Conservation (phyloP, 1,284 basidiomycete genomes). For the Erythrobasidium hasegawianum region DNA sequence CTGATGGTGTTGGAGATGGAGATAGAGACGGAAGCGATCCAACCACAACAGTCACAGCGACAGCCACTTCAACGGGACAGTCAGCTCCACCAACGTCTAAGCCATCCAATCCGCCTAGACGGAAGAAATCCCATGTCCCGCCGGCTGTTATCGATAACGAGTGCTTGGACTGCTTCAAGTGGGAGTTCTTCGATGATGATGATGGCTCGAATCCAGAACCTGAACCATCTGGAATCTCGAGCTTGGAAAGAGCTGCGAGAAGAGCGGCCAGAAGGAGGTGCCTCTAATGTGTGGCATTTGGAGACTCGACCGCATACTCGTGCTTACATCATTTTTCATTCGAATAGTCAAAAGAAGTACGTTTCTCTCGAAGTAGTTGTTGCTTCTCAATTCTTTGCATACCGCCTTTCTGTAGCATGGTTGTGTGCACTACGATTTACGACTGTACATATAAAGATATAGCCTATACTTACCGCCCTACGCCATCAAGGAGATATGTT, state of each 20-base stretch:
- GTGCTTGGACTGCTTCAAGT: conserved; percentile 44
- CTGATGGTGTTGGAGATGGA: conserved; percentile 37
- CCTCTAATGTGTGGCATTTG: too few relatives aligned
- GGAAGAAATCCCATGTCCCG: conserved; percentile 38
- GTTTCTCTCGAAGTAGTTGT: too few relatives aligned
- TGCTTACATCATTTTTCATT: too few relatives aligned
- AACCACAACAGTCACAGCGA: not conserved
- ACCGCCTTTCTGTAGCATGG: not conserved
- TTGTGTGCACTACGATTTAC: too few relatives aligned
- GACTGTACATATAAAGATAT: too few relatives aligned
- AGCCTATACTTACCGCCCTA: too few relatives aligned
- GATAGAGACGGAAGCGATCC: too few relatives aligned
- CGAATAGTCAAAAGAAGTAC: too few relatives aligned
- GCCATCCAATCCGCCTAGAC: not conserved
- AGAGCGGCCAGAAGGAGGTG: too few relatives aligned
- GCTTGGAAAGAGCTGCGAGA: too few relatives aligned
- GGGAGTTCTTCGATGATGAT: conserved; percentile 40
- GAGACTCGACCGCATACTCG: too few relatives aligned
- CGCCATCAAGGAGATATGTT: conserved; percentile 30
- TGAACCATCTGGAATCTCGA: not conserved
- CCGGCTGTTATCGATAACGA: conserved; percentile 40
- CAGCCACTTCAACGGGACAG: not conserved
- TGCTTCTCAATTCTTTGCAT: too few relatives aligned
- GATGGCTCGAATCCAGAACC: conserved; percentile 1
- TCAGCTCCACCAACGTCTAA: not conserved